These are phyloP conservation scores for Pestalotiopsis fici DNA, from an alignment of 2,329 filamentous ascomycete species.

Conservation along the genomic window DNA sequence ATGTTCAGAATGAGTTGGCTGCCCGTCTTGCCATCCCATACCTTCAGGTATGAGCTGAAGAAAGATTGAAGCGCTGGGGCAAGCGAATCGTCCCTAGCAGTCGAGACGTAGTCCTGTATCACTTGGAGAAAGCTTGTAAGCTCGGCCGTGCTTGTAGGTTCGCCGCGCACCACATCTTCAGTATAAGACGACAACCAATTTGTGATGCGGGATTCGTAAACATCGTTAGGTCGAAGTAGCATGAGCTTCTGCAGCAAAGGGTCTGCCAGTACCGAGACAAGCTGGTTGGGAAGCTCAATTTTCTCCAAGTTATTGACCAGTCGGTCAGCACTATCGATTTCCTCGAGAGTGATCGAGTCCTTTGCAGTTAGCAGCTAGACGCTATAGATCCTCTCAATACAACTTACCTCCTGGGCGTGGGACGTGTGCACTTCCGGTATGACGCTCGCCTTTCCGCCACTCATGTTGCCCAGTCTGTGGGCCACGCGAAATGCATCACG, in stretches of 20 bases:
- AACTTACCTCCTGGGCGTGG: conserved; percentile 65
- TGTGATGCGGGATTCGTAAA: conserved; percentile 52
- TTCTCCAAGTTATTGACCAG: conserved; percentile 75
- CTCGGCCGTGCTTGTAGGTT: conserved; percentile 41
- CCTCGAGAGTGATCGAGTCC: conserved; percentile 70
- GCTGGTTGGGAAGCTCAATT: conserved; percentile 79
- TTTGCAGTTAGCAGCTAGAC: conserved; percentile 37
- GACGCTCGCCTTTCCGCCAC: conserved; percentile 49
- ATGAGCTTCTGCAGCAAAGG: conserved; percentile 78
- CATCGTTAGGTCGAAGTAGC: conserved; percentile 59
- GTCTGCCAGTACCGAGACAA: conserved; percentile 75
- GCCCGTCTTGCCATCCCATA: conserved; percentile 64
- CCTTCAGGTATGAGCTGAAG: conserved; percentile 51
- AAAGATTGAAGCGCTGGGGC: conserved; percentile 51
- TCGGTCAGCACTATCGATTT: conserved; percentile 70
- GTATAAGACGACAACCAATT: conserved; percentile 61
- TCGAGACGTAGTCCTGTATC: conserved; percentile 55
- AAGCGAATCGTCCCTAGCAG: conserved; percentile 54
- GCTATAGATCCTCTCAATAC: neutral
- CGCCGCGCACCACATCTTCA: conserved; percentile 55
- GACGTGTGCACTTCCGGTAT: conserved; percentile 75
- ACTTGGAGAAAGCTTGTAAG: conserved; percentile 57
- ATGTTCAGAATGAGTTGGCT: conserved; percentile 57
- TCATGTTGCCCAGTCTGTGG: conserved; percentile 46
- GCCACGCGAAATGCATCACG: conserved; percentile 65